Percentiles rank a stretch among this genome's conserved stretches.
phyloP scores from a whole-genome alignment of 345 rosid genomes.

The Theobroma cacao region DNA sequence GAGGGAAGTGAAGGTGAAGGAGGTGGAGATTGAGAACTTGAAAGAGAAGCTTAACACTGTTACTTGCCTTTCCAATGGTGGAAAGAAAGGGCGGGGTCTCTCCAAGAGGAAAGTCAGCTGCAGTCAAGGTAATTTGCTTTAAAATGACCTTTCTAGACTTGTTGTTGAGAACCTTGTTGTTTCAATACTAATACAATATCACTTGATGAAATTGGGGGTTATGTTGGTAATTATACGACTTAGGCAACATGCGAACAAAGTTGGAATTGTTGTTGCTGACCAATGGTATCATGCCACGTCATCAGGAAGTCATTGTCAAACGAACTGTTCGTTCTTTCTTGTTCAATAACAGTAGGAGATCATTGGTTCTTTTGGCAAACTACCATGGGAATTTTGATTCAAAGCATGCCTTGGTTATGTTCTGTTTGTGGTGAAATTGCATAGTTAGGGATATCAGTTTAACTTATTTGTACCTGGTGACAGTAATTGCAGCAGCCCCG shows the following conservation, averaged over 20 bases:
- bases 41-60: constrained; percentile 64
- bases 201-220: not conserved
- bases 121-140: constrained; percentile 29
- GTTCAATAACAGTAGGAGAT: not conserved
- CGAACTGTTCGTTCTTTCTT: not conserved
- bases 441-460: not conserved
- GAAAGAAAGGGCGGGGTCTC: constrained; percentile 59
- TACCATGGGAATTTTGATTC: not conserved
- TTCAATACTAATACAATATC: not conserved
- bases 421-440: not conserved
- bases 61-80: constrained; percentile 21
- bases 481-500: constrained; percentile 64
- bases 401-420: not conserved
- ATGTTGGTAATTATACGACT: not conserved
- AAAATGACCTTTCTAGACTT: not conserved
- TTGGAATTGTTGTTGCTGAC: not conserved
- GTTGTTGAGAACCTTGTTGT: not conserved
- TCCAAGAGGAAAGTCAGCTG: constrained; percentile 79
- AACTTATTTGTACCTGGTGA: constrained; percentile 13
- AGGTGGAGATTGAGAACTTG: constrained; percentile 65
- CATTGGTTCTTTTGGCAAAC: not conserved
- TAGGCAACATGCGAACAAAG: not conserved
- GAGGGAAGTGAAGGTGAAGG: constrained; percentile 73
- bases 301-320: not conserved
- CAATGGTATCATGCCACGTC: not conserved